Evolutionary conservation across 2,329 filamentous ascomycete genomes (phyloP), one percentile per base, ranked within the genome.

Genomic region (Blastomyces gilchristii): DNA sequence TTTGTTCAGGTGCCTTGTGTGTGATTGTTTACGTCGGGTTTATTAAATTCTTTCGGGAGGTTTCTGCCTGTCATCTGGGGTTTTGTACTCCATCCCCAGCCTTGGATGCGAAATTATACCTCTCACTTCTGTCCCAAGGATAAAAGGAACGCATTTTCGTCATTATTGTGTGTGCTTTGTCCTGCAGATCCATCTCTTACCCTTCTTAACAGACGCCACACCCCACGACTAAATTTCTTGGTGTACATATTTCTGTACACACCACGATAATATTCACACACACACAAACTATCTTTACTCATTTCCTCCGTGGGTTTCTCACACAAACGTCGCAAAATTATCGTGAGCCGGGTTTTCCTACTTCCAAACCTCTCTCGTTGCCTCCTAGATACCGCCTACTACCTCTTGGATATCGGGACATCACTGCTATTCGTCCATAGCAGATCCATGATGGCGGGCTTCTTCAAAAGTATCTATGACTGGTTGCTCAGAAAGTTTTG

Each of bases 401-500:
- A 22, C 45, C 49, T 50, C 39, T 56, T 49, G 43, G 18, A 37
- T 11, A 43, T 56, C n/a, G 28, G 7, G 25, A 18, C 11, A 59
- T 49, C 41, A 22, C 25, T 11, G 9, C 41, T 49, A 59, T 59
- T 37, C 31, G 25, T n/a, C 5, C 41, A 12, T 22, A 61, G 49
- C 52, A 54, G 34, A 54, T 68, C 69, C 75, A 81, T 68, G 78
- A 97, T 97, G 92, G 89, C 91, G 72, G 89, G 90, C 71, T 81
- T 99, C 76, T 96, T 99, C 78, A 89, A 88, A 74, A 88, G 87
- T 79, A 87, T 99, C 77, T 97, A 97, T 82, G 94, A 97, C 85
- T 97, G 93, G 93, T 83, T 97, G 76, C 81, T 99, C 80, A 88
- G 93, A 82, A 89, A 94, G 73, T 97, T 99, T 80, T 99, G 94